Base-by-base conservation (phyloP, 2,329 filamentous ascomycete genomes). In the Trichoderma guizhouense region DNA sequence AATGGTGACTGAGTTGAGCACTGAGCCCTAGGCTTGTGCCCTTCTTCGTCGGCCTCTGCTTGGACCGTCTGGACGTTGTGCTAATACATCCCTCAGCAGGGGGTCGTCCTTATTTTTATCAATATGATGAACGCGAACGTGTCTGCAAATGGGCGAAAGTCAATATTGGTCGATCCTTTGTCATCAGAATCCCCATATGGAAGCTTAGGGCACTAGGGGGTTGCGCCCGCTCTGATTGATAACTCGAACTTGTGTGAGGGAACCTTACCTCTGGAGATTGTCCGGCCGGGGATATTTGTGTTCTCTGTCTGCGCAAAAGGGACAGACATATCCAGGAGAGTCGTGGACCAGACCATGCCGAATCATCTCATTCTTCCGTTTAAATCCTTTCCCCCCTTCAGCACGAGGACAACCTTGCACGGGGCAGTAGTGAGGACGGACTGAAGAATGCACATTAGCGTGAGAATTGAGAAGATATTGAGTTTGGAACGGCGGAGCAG, bases 251-350 rank as follows among this genome's bases (percentile, higher is more conserved):
- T 15, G 12, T 12, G 14, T n/a, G 36, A 15, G 15, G 34, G 15
- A 57, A 65, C 80, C 87, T 75, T 86, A 97, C 93, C 95, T 90
- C 84, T 98, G 95, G 71, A 99, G 84, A 84, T 98, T 98, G 81
- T 99, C 96, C 39, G 96, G 96, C 76, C 96, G 87, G 6, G 96
- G 96, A 80, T 98, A 98, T 79, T 92, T 95, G 81, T 98, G 95
- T 79, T 98, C 94, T 75, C 94, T 88, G 78, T 97, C 94, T 1
- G 94, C 93, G 80, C 96, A 99, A 79, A 98, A 98, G 0, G 96
- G 96, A 80, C 96, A 99, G 34, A 97, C 91, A 78, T 98, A 99
- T 73, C 95, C 95, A 1, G 96, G 96, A 8, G 94, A 97, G 75
- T 94, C 92, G 78, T 99, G 96, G 5, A 98, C 96, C 3, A 98